phyloP scores from a whole-genome alignment of 768 basidiomycete species.

The Antrodiella citrinella region DNA sequence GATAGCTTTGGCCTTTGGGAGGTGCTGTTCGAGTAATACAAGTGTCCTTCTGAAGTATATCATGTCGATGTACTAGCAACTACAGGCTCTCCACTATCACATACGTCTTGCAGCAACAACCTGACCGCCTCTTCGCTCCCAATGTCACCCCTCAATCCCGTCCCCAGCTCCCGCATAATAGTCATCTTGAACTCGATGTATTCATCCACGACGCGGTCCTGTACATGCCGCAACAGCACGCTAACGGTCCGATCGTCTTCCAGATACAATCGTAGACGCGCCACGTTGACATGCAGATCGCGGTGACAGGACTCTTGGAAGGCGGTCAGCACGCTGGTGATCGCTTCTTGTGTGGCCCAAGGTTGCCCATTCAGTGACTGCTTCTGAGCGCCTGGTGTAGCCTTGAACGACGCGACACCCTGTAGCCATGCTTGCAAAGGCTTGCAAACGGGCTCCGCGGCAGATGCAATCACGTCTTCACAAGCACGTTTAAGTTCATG shows the following conservation, averaged over 20 bases:
- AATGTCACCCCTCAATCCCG: slow-evolving; percentile 5
- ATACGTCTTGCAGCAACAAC: slow-evolving; percentile 13
- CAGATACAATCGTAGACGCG: slow-evolving; percentile 66
- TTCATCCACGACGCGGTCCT: slow-evolving; percentile 65
- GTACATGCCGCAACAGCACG: slow-evolving; percentile 70
- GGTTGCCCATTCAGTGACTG: slow-evolving; percentile 29
- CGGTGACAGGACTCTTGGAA: slow-evolving; percentile 26
- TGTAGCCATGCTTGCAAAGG: slow-evolving; percentile 61
- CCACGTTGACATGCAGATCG: slow-evolving; percentile 47
- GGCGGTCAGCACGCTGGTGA: slow-evolving; percentile 13
- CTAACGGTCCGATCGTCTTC: slow-evolving; percentile 71
- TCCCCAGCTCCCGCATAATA: slow-evolving; percentile 10
- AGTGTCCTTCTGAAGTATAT: too few species aligned
- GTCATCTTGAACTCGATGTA: slow-evolving; percentile 60
- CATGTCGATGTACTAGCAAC: not conserved
- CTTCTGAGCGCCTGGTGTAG: not conserved
- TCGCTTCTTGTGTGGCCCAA: slow-evolving; percentile 45
- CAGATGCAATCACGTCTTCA: slow-evolving; percentile 70
- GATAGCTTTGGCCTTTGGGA: too few species aligned
- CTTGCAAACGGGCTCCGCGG: slow-evolving; percentile 46
- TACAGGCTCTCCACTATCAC: slow-evolving; percentile 1
- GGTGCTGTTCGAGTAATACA: too few species aligned
- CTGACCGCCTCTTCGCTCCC: slow-evolving; percentile 14
- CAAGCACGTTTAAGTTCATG: slow-evolving; percentile 77
- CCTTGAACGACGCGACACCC: slow-evolving; percentile 24